Evolutionary conservation across 2,329 filamentous ascomycete species (phyloP), one percentile per base, ranked within the genome.

Genomic region (Septoria linicola): DNA sequence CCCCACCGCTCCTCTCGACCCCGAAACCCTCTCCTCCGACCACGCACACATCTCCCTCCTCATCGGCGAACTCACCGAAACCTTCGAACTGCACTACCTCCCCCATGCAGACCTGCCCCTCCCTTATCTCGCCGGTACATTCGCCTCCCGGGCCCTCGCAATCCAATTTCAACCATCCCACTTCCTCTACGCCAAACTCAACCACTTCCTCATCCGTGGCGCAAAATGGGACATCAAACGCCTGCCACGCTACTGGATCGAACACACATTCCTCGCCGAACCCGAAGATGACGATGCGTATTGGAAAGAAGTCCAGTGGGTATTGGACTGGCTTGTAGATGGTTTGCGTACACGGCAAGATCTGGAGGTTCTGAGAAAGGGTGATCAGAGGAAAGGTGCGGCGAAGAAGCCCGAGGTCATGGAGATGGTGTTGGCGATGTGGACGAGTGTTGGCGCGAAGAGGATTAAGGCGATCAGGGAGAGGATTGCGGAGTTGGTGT

Each of bases 141-240:
- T 96, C 62, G 85, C 89, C 6, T 78, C 80, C 40, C 82, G 83
- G 58, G 82, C 84, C 1, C 76, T 95, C 6, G 73, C 79, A 1
- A 82, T 95, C 13, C 72, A 95, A 39, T 80, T 78, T 17, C 84
- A 89, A 55, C 92, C 92, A 0, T 77, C 89, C 13, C 89, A 95
- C 65, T 82, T 81, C 54, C 80, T 96, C 31, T 97, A 96, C 67
- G 81, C 83, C 51, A 96, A 96, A 67, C 74, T 93, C 70, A 96
- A 95, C 73, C 76, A 79, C 4, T 96, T 91, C 68, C 80, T 97
- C 30, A 88, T 88, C 17, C 83, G 83, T 44, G 81, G 83, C 0
- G 91, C 92, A 0, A 70, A 77, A 19, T 97, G 92, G 92, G 78
- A 84, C 10, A 66, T 77, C 8, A 69, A 69, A 21, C 79, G 78